Evolutionary conservation across 2,329 filamentous ascomycete genomes (phyloP).

Genomic region (Macrophomina tecta): DNA sequence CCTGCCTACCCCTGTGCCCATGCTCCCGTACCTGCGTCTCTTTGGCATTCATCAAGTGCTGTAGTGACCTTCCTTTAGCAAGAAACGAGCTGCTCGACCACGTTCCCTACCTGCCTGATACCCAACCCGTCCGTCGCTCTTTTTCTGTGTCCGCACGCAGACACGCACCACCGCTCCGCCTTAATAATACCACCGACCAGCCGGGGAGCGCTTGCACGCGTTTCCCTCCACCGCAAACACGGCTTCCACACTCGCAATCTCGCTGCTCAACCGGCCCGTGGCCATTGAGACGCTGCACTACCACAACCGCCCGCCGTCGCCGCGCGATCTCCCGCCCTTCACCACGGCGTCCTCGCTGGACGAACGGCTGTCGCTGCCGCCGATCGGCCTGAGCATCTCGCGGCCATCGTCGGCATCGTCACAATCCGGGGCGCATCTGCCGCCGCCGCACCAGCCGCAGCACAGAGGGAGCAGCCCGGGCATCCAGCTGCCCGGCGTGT

Average conservation of each 20-base stretch:
- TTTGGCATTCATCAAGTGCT: constrained; percentile 22
- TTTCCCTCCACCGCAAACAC: constrained; percentile 42
- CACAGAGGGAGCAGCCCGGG: constrained; percentile 46
- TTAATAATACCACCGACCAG: neutral
- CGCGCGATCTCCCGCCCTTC: constrained; percentile 55
- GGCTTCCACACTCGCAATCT: constrained; percentile 65
- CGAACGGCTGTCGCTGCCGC: constrained; percentile 55
- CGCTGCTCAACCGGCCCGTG: constrained; percentile 63
- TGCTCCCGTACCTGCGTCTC: constrained; percentile 22
- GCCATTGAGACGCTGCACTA: constrained; percentile 55
- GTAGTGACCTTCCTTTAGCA: constrained; percentile 18
- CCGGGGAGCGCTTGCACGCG: constrained; percentile 23
- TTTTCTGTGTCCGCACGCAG: constrained; percentile 2
- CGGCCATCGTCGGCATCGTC: constrained; percentile 56
- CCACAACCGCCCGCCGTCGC: constrained; percentile 52
- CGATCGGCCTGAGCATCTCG: constrained; percentile 57
- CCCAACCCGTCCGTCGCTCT: constrained; percentile 1
- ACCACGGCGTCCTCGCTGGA: constrained; percentile 55
- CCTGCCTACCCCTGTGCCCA: constrained; percentile 27
- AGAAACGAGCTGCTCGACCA: constrained; percentile 9
- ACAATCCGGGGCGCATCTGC: constrained; percentile 39
- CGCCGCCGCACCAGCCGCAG: constrained; percentile 36
- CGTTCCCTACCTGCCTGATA: constrained; percentile 11
- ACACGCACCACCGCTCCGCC: neutral
- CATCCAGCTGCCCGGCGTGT: constrained; percentile 62